Percentiles rank a stretch among this genome's conserved stretches.
phyloP scores from a whole-genome alignment of 805 yeast genomes.

The Schizosaccharomyces octosporus region DNA sequence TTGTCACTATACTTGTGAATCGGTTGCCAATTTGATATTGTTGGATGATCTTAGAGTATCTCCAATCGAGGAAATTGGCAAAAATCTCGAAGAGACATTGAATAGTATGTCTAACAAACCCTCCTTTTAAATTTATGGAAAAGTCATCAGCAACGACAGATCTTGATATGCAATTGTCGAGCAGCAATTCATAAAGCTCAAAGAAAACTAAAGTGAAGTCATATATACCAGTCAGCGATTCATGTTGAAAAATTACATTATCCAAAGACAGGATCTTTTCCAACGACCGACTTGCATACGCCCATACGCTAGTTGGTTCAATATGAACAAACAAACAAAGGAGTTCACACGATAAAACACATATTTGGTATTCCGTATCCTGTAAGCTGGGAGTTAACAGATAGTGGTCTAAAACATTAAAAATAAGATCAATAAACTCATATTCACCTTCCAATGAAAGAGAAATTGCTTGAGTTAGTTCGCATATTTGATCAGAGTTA shows the following conservation, averaged over 20 bases:
- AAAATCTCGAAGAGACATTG: not conserved
- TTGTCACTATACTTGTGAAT: not conserved
- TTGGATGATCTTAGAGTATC: not conserved
- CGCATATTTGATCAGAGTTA: slow-evolving; percentile 18
- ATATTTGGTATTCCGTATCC: not conserved
- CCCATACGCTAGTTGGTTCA: not conserved
- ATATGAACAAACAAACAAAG: slow-evolving; percentile 22
- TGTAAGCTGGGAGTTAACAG: not conserved
- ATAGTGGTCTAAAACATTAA: slow-evolving; percentile 15
- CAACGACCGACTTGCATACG: not conserved
- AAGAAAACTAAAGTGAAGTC: not conserved
- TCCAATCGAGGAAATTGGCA: not conserved
- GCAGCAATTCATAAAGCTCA: not conserved
- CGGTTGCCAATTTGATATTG: not conserved
- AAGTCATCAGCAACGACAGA: not conserved
- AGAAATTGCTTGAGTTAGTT: slow-evolving; percentile 18
- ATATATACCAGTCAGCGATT: not conserved
- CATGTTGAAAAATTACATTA: not conserved
- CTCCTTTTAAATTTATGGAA: not conserved
- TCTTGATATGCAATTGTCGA: not conserved
- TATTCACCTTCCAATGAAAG: slow-evolving; percentile 20
- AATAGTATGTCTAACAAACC: not conserved
- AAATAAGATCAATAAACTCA: slow-evolving; percentile 19
- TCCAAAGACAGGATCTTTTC: not conserved
- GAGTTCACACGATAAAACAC: slow-evolving; percentile 18